A percentile compares a stretch with the other conserved stretches of the same genome.
These are phyloP conservation scores for Pythium rishiriense DNA, from an alignment of 352 stramenopile genomes.

Conservation along the genomic window DNA sequence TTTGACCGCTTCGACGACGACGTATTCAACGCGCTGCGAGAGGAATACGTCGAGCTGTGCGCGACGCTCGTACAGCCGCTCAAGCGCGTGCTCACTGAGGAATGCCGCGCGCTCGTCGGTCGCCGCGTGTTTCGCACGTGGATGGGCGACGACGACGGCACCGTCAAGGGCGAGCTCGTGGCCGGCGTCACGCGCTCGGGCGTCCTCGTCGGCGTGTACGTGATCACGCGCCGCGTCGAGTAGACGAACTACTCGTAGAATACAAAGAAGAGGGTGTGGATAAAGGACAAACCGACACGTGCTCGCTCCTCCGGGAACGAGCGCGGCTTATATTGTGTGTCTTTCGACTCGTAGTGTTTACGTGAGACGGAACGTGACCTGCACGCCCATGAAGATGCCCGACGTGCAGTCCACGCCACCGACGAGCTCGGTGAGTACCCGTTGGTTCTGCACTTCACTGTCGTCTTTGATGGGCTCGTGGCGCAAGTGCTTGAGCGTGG, in stretches of 20 bases:
- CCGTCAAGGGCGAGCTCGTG: slow-evolving; percentile 41
- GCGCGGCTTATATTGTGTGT: slow-evolving; percentile 9
- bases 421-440: slow-evolving; percentile 22
- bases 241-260: background rate
- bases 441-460: slow-evolving; percentile 6
- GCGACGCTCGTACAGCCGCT: slow-evolving; percentile 39
- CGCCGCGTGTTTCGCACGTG: slow-evolving; percentile 43
- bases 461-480: background rate
- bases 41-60: slow-evolving; percentile 41
- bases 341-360: background rate
- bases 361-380: slow-evolving; percentile 23
- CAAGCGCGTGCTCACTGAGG: slow-evolving; percentile 28
- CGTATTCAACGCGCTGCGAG: slow-evolving; percentile 45
- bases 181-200: slow-evolving; percentile 35
- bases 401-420: slow-evolving; percentile 20
- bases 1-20: slow-evolving; percentile 53
- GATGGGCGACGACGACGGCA: slow-evolving; percentile 40
- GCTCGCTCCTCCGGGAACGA: background rate
- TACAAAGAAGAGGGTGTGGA: too few relatives aligned
- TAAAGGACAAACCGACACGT: background rate
- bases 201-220: slow-evolving; percentile 42
- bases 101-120: slow-evolving; percentile 26
- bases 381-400: slow-evolving; percentile 27
- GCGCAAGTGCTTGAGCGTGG: slow-evolving; percentile 10
- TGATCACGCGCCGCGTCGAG: slow-evolving; percentile 29